Evolutionary conservation across 805 yeast species (phyloP), one percentile per base, ranked within the genome.

Genomic region (Saturnispora bothae): DNA sequence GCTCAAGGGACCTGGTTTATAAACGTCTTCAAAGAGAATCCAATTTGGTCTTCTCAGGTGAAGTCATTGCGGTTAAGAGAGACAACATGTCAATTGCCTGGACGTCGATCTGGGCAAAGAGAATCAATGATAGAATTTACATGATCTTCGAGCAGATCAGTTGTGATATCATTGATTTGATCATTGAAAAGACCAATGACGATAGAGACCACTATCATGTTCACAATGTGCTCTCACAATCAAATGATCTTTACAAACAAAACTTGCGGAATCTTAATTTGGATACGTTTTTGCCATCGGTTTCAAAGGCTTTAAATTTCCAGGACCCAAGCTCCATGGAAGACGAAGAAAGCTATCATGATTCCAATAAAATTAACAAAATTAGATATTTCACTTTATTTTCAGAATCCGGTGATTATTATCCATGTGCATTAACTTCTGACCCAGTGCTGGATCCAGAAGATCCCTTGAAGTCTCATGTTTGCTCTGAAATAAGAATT

Each of bases 21-120:
- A 75, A 76, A 43, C 68, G 76, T 51, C 60, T 80, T 40, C 56
- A 59, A 33, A 54, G 56, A 54, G 56, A 44, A 33, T 55, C 50
- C 20, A 71, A 71, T 42, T 68, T 78, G 36, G 72, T 79, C 0
- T 82, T 82, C 52, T 72, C 86, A 2, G 96, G 96, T 42, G 92
- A 83, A 49, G 76, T 86, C 34, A 76, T 85, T 10, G 95, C 94
- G 8, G 80, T 86, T 33, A 65, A 72, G 29, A 69, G 84, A 47
- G 75, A 78, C 12, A 81, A 82, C 14, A 69, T 69, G 34, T 69
- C 69, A 21, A 63, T 71, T 42, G 82, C 88, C 1, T 78, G 94
- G 82, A 86, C 95, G 9, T 82, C 95, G 0, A 58, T 88, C 40
- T 89, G 96, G 96, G 94, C 92, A 1, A 86, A 86, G 50, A 65